These are phyloP conservation scores for Hypoxylon sp. DNA, from an alignment of 2,329 filamentous ascomycete species.

Conservation along the genomic window DNA sequence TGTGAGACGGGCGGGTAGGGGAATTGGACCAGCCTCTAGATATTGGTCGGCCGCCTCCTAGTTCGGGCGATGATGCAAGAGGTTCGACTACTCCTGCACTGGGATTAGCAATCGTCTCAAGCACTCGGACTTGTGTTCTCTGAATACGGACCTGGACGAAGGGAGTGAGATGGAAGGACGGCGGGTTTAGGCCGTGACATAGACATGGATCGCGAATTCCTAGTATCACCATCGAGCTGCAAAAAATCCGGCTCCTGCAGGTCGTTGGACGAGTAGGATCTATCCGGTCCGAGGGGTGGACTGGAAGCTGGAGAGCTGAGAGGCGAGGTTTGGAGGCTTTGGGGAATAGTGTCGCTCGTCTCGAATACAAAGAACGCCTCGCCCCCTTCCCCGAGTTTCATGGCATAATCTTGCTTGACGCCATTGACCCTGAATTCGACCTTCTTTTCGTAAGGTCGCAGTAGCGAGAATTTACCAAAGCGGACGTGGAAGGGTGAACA, in stretches of 20 bases:
- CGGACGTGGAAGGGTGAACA: conserved; percentile 99
- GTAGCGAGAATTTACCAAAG: conserved; percentile 97
- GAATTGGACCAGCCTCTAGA: conserved; percentile 66
- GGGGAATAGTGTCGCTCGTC: conserved; percentile 91
- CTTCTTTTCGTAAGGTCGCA: conserved; percentile 98
- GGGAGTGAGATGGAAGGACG: conserved; percentile 53
- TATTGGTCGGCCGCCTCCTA: conserved; percentile 60
- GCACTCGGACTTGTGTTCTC: background rate
- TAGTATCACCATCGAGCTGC: conserved; percentile 68
- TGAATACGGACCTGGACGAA: conserved; percentile 38
- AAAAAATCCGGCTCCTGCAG: conserved; percentile 78
- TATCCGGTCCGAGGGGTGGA: conserved; percentile 73
- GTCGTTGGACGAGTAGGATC: conserved; percentile 52
- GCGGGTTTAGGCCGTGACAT: conserved; percentile 60
- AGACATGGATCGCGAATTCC: conserved; percentile 56
- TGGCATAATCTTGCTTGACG: conserved; percentile 90
- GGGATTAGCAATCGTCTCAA: conserved; percentile 18
- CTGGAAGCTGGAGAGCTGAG: conserved; percentile 91
- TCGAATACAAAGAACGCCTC: conserved; percentile 99
- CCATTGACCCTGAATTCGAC: conserved; percentile 98
- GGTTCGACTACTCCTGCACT: conserved; percentile 64
- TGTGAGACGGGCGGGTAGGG: conserved; percentile 60
- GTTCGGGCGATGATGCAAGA: conserved; percentile 66
- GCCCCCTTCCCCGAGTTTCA: conserved; percentile 97
- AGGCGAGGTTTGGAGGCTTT: conserved; percentile 92